Conservation (phyloP, 176 grass and related monocot species). For the Juncus effusus region DNA sequence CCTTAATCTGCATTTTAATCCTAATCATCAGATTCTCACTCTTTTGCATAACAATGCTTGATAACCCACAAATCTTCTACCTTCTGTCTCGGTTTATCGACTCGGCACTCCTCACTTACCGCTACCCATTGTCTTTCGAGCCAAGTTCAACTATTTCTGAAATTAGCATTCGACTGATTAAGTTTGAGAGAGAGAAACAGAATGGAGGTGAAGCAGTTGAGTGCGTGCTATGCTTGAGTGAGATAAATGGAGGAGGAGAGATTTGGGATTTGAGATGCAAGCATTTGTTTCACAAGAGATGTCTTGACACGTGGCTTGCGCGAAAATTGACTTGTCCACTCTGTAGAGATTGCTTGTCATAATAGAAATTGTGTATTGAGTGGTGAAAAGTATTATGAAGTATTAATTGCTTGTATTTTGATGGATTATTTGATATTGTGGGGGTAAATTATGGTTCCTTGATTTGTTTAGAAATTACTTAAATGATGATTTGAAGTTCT, state of each 20-base stretch:
- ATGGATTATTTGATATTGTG: too few relatives aligned
- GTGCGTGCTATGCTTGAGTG: slow-evolving; percentile 38
- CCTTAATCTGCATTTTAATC: slow-evolving; percentile 3
- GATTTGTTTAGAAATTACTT: too few relatives aligned
- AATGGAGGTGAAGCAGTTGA: slow-evolving; percentile 6
- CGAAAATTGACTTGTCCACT: slow-evolving; percentile 14
- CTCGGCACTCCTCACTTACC: not conserved
- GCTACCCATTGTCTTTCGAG: slow-evolving; percentile 1
- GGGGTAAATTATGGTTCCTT: too few relatives aligned
- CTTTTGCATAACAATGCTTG: not conserved
- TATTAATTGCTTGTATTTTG: too few relatives aligned
- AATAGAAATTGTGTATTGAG: not conserved
- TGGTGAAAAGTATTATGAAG: too few relatives aligned
- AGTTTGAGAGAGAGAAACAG: not conserved
- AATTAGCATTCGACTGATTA: not conserved
- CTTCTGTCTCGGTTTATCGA: slow-evolving; percentile 3
- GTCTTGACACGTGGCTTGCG: slow-evolving; percentile 42
- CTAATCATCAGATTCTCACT: slow-evolving; percentile 4
- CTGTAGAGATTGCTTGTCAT: slow-evolving; percentile 18
- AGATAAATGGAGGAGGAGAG: slow-evolving; percentile 43
- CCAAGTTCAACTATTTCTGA: slow-evolving; percentile 2
- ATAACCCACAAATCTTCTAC: not conserved
- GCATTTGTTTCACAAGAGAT: slow-evolving; percentile 48
- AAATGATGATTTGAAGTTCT: too few relatives aligned
- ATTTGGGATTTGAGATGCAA: slow-evolving; percentile 36